Percentiles rank a stretch among this genome's conserved stretches.
phyloP scores from a whole-genome alignment of 2,329 filamentous ascomycete genomes.

The Talaromyces amestolkiae region DNA sequence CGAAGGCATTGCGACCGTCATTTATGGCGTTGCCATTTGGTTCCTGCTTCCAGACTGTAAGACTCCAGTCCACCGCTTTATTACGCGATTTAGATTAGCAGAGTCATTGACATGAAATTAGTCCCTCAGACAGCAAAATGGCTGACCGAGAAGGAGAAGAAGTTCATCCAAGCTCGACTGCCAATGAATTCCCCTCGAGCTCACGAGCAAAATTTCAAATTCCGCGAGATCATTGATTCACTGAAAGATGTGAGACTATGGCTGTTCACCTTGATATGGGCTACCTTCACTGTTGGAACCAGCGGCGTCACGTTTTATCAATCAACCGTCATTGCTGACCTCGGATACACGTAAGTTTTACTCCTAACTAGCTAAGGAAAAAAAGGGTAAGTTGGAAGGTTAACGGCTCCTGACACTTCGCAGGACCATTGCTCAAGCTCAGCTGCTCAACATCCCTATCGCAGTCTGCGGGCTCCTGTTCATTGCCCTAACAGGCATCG shows the following conservation, averaged over 20 bases:
- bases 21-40: conserved; percentile 23
- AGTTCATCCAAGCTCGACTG: conserved; percentile 49
- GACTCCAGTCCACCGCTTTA: background rate
- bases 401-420: background rate
- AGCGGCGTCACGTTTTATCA: conserved; percentile 46
- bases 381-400: no score
- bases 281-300: conserved; percentile 48
- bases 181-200: conserved; percentile 45
- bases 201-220: conserved; percentile 41
- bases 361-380: background rate
- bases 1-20: conserved; percentile 26
- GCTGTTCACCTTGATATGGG: conserved; percentile 49
- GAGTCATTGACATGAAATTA: conserved; percentile 21
- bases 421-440: conserved; percentile 47
- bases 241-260: conserved; percentile 45
- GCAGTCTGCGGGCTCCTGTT: conserved; percentile 44
- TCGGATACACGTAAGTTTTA: conserved; percentile 43
- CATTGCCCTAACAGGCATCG: conserved; percentile 44
- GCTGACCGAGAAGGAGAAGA: conserved; percentile 48
- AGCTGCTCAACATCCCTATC: conserved; percentile 52
- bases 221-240: conserved; percentile 39
- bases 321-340: conserved; percentile 42
- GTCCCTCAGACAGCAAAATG: conserved; percentile 47
- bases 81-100: background rate
- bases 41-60: conserved; percentile 52